Percentiles rank a stretch among this genome's conserved stretches.
Evolutionary conservation across 202 grass and related monocot genomes (phyloP).

Genomic region (Dendrocalamus latiflorus): DNA sequence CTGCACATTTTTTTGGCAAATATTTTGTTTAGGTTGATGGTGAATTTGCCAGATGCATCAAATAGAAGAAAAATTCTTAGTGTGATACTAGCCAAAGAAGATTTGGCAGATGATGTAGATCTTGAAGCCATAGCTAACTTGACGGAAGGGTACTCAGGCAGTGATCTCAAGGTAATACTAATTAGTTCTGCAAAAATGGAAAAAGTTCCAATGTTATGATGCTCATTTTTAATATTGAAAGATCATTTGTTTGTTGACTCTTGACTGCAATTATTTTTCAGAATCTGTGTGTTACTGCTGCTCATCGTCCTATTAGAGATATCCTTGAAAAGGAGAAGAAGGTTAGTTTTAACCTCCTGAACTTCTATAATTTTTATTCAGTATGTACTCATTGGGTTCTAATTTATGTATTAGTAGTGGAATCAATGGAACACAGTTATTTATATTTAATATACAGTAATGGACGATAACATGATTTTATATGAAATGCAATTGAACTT

Average conservation of each 20-base stretch:
- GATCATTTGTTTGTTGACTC: constrained; percentile 1
- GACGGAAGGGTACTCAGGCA: constrained; percentile 93
- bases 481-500: constrained; percentile 1
- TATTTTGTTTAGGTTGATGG: constrained; percentile 81
- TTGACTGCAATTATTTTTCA: constrained; percentile 36
- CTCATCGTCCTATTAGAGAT: constrained; percentile 86
- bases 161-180: constrained; percentile 72
- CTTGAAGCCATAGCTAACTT: constrained; percentile 82
- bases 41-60: constrained; percentile 85
- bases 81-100: constrained; percentile 96
- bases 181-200: neutral
- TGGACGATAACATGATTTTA: too few relatives aligned
- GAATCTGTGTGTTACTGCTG: constrained; percentile 96
- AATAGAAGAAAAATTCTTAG: constrained; percentile 94
- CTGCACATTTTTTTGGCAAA: neutral
- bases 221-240: neutral
- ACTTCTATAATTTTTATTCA: neutral
- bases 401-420: too few relatives aligned
- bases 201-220: neutral
- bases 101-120: constrained; percentile 69
- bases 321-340: constrained; percentile 94
- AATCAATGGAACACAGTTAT: too few relatives aligned
- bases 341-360: constrained; percentile 37
- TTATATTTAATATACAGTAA: too few relatives aligned
- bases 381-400: neutral